Conservation (phyloP, 345 rosid species). For the Gossypium thurberi region DNA sequence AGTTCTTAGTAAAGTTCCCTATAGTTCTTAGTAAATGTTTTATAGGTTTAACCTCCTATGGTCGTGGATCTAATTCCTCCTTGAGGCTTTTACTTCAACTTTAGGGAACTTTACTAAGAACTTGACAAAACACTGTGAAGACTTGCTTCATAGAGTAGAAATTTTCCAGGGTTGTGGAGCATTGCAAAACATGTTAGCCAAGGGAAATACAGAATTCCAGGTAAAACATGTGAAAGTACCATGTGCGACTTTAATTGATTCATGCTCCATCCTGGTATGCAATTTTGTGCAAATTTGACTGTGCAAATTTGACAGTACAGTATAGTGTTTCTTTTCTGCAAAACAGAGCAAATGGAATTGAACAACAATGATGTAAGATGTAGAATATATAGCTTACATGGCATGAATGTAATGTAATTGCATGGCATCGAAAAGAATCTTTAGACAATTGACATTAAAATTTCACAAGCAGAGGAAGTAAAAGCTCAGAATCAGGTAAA, state of each 20-base stretch:
- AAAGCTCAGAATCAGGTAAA: neutral
- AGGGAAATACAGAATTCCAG: neutral
- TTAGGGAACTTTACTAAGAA: neutral
- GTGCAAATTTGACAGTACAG: neutral
- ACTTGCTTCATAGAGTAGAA: neutral
- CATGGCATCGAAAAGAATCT: neutral
- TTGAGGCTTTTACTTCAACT: neutral
- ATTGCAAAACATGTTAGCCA: conserved; percentile 1
- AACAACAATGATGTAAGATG: neutral
- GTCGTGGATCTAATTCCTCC: neutral
- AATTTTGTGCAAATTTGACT: neutral
- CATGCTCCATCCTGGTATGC: conserved; percentile 17
- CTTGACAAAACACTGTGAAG: neutral
- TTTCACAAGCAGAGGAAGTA: neutral
- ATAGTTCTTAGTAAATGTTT: neutral
- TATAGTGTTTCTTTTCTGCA: conserved; percentile 1
- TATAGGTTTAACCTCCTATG: neutral
- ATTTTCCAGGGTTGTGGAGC: neutral
- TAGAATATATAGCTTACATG: neutral
- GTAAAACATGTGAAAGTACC: conserved; percentile 10
- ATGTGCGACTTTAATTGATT: conserved; percentile 9
- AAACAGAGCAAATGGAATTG: neutral
- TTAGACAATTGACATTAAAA: neutral
- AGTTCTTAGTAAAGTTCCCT: too few species aligned
- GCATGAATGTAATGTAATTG: neutral